phyloP scores from a whole-genome alignment of 2,329 filamentous ascomycete species.

The Claviceps sp. region DNA sequence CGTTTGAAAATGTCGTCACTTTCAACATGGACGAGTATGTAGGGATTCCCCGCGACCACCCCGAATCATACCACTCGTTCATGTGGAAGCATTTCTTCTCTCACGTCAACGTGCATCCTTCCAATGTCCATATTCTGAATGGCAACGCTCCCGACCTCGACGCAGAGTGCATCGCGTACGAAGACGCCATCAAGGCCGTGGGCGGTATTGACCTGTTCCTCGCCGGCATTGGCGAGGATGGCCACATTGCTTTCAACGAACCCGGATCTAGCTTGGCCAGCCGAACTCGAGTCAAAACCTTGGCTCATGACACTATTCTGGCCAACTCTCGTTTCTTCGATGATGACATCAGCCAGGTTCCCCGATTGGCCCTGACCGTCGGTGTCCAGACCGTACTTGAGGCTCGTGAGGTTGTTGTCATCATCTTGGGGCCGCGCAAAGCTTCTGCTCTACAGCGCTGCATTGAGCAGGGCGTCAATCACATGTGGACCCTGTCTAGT shows the following conservation, averaged over 20 bases:
- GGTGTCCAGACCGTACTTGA: conserved; percentile 75
- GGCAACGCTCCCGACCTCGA: conserved; percentile 66
- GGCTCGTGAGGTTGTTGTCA: conserved; percentile 67
- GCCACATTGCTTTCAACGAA: conserved; percentile 85
- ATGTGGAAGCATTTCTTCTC: conserved; percentile 92
- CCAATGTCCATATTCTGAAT: conserved; percentile 74
- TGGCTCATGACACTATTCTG: conserved; percentile 76
- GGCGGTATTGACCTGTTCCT: conserved; percentile 81
- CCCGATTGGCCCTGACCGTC: conserved; percentile 71
- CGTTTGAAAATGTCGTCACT: conserved; percentile 77
- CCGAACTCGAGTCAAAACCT: conserved; percentile 71
- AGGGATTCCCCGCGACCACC: conserved; percentile 67
- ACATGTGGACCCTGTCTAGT: conserved; percentile 81
- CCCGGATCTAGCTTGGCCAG: conserved; percentile 67
- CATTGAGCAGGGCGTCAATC: conserved; percentile 70
- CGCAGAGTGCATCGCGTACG: conserved; percentile 66
- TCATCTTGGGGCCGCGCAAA: conserved; percentile 73
- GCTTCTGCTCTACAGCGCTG: conserved; percentile 66
- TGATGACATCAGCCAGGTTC: conserved; percentile 60
- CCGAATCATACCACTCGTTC: conserved; percentile 79
- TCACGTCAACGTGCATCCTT: conserved; percentile 65
- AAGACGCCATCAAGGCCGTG: conserved; percentile 57
- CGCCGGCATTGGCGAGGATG: conserved; percentile 73
- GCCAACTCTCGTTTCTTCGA: conserved; percentile 78
- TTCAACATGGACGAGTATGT: conserved; percentile 96